phyloP scores from a whole-genome alignment of 192 early-diverging fungal genomes.

The Bifiguratus adelaidae region DNA sequence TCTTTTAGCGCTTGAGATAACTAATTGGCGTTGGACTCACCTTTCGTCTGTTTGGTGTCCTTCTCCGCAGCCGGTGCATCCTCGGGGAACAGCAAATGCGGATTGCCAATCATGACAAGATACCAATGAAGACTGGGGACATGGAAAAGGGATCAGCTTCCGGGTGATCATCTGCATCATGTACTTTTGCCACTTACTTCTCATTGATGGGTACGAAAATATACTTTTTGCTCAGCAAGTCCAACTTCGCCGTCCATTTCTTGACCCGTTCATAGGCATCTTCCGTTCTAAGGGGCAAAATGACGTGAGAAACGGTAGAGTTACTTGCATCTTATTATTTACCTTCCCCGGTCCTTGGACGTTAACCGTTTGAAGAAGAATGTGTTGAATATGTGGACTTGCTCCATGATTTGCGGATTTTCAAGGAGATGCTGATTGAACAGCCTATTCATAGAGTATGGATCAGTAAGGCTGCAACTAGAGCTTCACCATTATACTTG shows the following conservation, averaged over 20 bases:
- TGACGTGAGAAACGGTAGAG: neutral
- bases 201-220: conserved; percentile 86
- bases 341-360: conserved; percentile 16
- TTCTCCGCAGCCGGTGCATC: too few relatives aligned
- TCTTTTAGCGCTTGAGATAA: too few relatives aligned
- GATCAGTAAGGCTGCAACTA: neutral
- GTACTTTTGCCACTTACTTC: conserved; percentile 50
- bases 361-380: conserved; percentile 77
- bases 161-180: neutral
- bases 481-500: conserved; percentile 28
- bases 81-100: conserved; percentile 40
- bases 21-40: too few relatives aligned
- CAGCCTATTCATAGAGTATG: neutral
- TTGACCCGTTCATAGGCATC: conserved; percentile 53
- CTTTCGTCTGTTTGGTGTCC: too few relatives aligned
- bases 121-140: conserved; percentile 73
- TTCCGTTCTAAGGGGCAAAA: conserved; percentile 16
- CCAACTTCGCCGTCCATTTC: conserved; percentile 66
- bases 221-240: conserved; percentile 67
- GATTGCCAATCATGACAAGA: conserved; percentile 68
- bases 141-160: neutral
- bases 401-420: conserved; percentile 28
- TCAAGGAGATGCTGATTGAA: conserved; percentile 8
- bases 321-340: neutral
- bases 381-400: conserved; percentile 72